Base-by-base conservation (phyloP, 495 filamentous ascomycete genomes). In the Lineolata rhizophorae region DNA sequence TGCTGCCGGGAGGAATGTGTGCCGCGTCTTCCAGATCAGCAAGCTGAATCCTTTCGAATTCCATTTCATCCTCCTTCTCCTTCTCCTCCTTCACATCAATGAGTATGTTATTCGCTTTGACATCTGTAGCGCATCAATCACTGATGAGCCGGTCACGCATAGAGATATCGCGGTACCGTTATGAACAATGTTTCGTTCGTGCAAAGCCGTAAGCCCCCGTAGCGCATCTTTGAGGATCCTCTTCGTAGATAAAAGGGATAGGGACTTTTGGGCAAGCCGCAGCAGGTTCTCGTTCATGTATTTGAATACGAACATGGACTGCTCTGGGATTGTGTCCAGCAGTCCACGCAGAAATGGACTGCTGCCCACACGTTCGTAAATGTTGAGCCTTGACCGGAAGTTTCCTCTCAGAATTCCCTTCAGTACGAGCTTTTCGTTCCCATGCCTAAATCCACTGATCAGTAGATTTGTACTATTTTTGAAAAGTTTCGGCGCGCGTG, bases 101-200 rank as follows among this genome's bases (percentile, higher is more conserved):
- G 22, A 26, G 12, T 12, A 26, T 12, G 22, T 26, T 26, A 26
- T 26, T 12, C 22, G 12, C 22, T 26, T 26, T 26, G 22, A 26
- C 12, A 26, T 26, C 22, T 26, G 22, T 8, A 26, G n/a, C n/a
- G 8, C 22, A 26, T 12, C 12, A 26, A 12, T 12, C 12, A 26
- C 22, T 12, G 8, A 26, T 26, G 12, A 26, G 8, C 8, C 8
- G 12, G 8, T 8, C 12, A 26, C 22, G 22, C 22, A 12, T 8
- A 8, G 12, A 12, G 12, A 26, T 12, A 26, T n/a, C n/a, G n/a
- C n/a, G n/a, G n/a, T 26, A 12, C 22, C 57, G 31, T 47, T 51
- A 43, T 63, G 58, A 18, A 59, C 55, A 35, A 63, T 57, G 39
- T 63, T 53, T 38, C 50, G 52, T 34, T 56, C 47, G 42, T 63